These are phyloP conservation scores for Helianthus annuus DNA, from an alignment of 129 eudicot species.

Conservation along the genomic window HanXRQr2.0-SUNRISE NC_035438.2:10298221-10298720, in stretches of 20 bases:
- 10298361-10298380: background rate
- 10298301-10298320: background rate
- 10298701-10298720: constrained; percentile 43
- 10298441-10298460: constrained; percentile 48
- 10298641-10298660: constrained; percentile 1
- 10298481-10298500: constrained; percentile 68
- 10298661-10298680: constrained; percentile 19
- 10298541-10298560: constrained; percentile 44
- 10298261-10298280: background rate
- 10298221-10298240: background rate
- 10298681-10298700: constrained; percentile 52
- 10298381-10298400: constrained; percentile 1
- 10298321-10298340: background rate
- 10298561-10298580: background rate
- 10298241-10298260: background rate
- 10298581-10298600: background rate
- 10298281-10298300: background rate
- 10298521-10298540: constrained; percentile 81
- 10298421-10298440: background rate
- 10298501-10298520: constrained; percentile 59
- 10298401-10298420: constrained; percentile 7
- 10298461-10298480: constrained; percentile 51
- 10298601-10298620: background rate
- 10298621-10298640: constrained; percentile 6
- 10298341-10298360: background rate